Base-by-base conservation (phyloP, 768 basidiomycete species). In the Leccinum variicolor region DNA sequence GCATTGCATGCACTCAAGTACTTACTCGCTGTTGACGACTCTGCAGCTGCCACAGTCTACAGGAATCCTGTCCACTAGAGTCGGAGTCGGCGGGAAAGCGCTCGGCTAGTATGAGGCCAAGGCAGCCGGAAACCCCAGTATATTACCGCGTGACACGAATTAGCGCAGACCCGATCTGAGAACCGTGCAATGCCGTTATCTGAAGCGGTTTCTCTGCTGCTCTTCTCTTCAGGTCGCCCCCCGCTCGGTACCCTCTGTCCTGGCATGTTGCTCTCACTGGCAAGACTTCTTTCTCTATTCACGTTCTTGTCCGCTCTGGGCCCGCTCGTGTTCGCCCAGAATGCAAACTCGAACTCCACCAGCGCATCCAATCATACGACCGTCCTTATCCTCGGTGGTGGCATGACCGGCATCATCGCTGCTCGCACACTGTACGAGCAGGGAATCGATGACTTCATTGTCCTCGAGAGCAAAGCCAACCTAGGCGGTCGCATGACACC, bases 351-450 rank as follows among this genome's bases (percentile, higher is more conserved):
- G n/a, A 49, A 23, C 45, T 41, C 39, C 17, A 41, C 39, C 10
- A n/a, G 39, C 21, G 19, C 43, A 6, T 21, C 59, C 11, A 70
- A 57, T 9, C 54, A 64, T 21, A 63, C 67, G 6, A 74, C 65
- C 17, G 79, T 85, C 3, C 76, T 87, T 43, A 82, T 88, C 53
- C 76, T 87, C 14, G 86, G 87, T 2, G 87, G 84, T 19, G 86
- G 87, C 8, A 78, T 88, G 33, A 73, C 87, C 4, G 86, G 87
- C 13, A 73, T 87, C 34, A 83, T 84, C 31, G 85, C 86, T 6
- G 87, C 87, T 14, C 79, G 81, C 28, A 81, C 83, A 0, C 74
- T 87, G 11, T 76, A 84, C 51, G 67, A 78, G 53, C 70, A 77
- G 21, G 82, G 82, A 4, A 78, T 87, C 58, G 59, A 77, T 25